Conservation (phyloP, 2,329 filamentous ascomycete genomes). For the Diaporthe destruens region DNA sequence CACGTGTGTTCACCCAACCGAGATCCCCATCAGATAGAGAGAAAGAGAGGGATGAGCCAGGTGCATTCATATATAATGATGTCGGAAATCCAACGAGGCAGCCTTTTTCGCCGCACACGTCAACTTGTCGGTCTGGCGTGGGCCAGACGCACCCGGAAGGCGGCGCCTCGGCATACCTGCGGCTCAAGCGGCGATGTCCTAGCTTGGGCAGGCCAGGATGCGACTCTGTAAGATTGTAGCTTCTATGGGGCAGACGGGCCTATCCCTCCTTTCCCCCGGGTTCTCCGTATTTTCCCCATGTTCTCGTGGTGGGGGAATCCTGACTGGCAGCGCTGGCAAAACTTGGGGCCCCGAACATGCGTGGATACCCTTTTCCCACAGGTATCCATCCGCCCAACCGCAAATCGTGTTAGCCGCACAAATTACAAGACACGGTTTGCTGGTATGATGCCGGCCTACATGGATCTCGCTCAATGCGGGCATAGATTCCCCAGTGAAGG, state of each 20-base stretch:
- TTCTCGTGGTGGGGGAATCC: conserved; percentile 2
- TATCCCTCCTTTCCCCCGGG: background rate
- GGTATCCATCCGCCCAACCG: background rate
- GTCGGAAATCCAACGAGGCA: too few species aligned
- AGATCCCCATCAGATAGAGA: too few species aligned
- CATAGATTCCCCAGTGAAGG: background rate
- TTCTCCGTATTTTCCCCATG: conserved; percentile 33
- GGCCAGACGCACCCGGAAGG: background rate
- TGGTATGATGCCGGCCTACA: background rate
- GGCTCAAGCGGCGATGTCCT: conserved; percentile 9
- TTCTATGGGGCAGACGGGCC: background rate
- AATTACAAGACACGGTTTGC: conserved; percentile 16
- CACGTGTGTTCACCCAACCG: background rate
- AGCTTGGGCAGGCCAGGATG: conserved; percentile 8
- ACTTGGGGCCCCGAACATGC: background rate
- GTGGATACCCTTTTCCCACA: background rate
- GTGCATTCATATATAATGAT: background rate
- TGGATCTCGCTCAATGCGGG: background rate
- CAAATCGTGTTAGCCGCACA: conserved; percentile 1
- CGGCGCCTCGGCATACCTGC: background rate
- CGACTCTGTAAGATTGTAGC: conserved; percentile 4
- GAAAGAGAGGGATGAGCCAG: background rate
- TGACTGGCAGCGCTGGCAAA: background rate
- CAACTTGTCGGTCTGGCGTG: background rate
- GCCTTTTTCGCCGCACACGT: background rate